A percentile compares a stretch with the other conserved stretches of the same genome.
phyloP scores from a whole-genome alignment of 2,329 filamentous ascomycete species.

The Ciborinia camelliae region DNA sequence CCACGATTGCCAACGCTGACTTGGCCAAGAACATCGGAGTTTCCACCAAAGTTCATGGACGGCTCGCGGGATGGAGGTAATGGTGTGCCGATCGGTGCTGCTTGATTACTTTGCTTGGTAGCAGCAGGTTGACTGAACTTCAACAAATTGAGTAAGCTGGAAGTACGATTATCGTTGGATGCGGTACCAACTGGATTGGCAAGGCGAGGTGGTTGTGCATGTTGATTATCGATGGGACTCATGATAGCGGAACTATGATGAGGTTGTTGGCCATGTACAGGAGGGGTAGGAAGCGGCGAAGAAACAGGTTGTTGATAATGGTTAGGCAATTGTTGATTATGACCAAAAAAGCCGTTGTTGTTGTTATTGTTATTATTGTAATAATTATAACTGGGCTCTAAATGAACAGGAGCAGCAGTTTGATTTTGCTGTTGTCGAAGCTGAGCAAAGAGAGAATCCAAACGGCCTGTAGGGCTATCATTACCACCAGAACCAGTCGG shows the following conservation, averaged over 20 bases:
- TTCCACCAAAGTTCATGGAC: constrained; percentile 28
- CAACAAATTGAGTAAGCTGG: constrained; percentile 60
- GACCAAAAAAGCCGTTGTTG: constrained; percentile 32
- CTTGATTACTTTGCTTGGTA: constrained; percentile 25
- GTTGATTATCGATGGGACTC: constrained; percentile 49
- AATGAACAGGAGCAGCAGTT: constrained; percentile 27
- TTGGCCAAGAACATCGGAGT: constrained; percentile 27
- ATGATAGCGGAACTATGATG: constrained; percentile 56
- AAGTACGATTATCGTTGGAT: constrained; percentile 48
- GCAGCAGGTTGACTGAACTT: constrained; percentile 55
- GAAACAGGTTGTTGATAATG: constrained; percentile 55
- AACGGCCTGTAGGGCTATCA: constrained; percentile 28
- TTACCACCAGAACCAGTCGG: constrained; percentile 31
- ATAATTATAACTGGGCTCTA: constrained; percentile 35
- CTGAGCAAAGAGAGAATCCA: constrained; percentile 38
- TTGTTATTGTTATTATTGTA: constrained; percentile 31
- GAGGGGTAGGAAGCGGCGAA: constrained; percentile 56
- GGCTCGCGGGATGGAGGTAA: constrained; percentile 33
- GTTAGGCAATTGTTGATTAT: constrained; percentile 32
- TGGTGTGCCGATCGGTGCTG: constrained; percentile 34
- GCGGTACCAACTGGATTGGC: constrained; percentile 35
- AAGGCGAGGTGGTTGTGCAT: constrained; percentile 38
- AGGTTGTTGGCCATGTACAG: constrained; percentile 50
- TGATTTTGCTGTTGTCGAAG: constrained; percentile 35
- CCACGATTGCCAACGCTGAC: constrained; percentile 24